Percentiles rank a stretch among this genome's conserved stretches.
Conservation (phyloP, 257 asterid species). For the Capsicum pubescens region DNA sequence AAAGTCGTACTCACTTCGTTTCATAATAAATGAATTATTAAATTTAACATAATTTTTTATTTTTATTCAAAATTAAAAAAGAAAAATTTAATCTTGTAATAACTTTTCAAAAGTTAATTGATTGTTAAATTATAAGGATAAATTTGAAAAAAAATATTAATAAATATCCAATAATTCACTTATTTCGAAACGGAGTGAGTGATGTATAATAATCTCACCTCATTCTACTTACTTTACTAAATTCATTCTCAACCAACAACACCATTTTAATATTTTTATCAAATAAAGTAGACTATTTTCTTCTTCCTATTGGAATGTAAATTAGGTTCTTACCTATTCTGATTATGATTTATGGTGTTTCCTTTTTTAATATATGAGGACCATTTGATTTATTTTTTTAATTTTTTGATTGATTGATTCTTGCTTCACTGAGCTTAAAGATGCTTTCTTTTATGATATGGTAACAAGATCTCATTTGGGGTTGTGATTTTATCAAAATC, state of each 20-base stretch:
- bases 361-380: constrained; percentile 30
- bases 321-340: constrained; percentile 31
- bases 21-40: too few relatives aligned
- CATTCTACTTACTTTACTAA: constrained; percentile 17
- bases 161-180: too few relatives aligned
- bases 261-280: neutral
- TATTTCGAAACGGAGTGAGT: too few relatives aligned
- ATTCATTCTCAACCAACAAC: constrained; percentile 38
- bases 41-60: too few relatives aligned
- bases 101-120: too few relatives aligned
- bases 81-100: too few relatives aligned
- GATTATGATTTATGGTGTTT: constrained; percentile 30
- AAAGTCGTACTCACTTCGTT: too few relatives aligned
- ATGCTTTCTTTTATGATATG: neutral
- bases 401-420: neutral
- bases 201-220: constrained; percentile 19
- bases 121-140: too few relatives aligned
- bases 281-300: neutral
- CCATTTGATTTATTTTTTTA: neutral
- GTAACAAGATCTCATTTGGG: neutral
- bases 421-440: neutral
- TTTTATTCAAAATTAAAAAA: too few relatives aligned
- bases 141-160: too few relatives aligned
- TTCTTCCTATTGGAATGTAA: constrained; percentile 24
- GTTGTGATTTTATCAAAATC: neutral